These are phyloP conservation scores for Alnus rubra DNA, from an alignment of 306 rosid species.

Conservation along the genomic window DNA sequence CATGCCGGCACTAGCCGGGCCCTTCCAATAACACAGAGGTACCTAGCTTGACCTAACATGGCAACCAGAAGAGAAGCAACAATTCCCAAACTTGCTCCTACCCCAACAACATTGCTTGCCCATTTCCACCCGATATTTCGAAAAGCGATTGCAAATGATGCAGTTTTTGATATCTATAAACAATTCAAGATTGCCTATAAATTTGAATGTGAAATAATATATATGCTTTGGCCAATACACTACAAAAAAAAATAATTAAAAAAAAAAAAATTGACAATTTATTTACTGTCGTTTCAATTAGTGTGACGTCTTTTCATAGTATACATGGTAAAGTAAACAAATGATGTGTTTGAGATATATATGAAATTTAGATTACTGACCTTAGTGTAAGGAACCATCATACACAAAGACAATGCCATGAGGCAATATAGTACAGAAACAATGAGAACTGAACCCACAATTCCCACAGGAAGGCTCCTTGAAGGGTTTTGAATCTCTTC, in stretches of 20 bases:
- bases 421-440: slow-evolving; percentile 84
- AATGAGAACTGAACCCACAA: slow-evolving; percentile 83
- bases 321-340: too few species aligned
- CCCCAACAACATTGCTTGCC: slow-evolving; percentile 88
- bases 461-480: slow-evolving; percentile 77
- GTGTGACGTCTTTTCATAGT: too few species aligned
- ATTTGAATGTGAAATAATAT: background rate
- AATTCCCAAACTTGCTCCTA: slow-evolving; percentile 72
- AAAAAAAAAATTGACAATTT: too few species aligned
- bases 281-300: too few species aligned
- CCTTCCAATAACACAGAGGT: slow-evolving; percentile 93
- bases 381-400: slow-evolving; percentile 77
- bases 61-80: slow-evolving; percentile 90
- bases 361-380: slow-evolving; percentile 34
- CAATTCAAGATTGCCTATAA: background rate
- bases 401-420: slow-evolving; percentile 78
- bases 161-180: slow-evolving; percentile 56
- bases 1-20: slow-evolving; percentile 78
- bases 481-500: slow-evolving; percentile 83
- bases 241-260: too few species aligned
- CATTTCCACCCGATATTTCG: slow-evolving; percentile 74
- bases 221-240: background rate
- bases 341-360: background rate
- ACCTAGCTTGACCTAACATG: slow-evolving; percentile 95
- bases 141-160: slow-evolving; percentile 73